These are phyloP conservation scores for Leishmania turanica DNA, from an alignment of 208 protist genomes.

Conservation along the genomic window DNA sequence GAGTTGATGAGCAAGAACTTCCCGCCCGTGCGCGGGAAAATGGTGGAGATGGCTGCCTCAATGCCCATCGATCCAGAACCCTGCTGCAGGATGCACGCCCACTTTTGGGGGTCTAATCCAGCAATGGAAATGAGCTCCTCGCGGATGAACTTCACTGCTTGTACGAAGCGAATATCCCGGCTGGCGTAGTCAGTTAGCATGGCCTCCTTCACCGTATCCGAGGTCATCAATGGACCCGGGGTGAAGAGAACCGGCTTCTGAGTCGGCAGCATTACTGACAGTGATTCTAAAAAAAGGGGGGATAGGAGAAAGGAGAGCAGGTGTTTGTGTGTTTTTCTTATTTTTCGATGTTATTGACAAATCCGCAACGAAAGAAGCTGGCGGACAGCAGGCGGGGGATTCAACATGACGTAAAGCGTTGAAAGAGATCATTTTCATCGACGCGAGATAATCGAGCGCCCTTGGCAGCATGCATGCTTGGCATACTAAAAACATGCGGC, in stretches of 20 bases:
- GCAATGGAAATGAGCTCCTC: conserved; percentile 59
- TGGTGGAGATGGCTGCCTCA: conserved; percentile 77
- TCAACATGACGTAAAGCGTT: too few relatives aligned
- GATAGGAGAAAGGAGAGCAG: background rate
- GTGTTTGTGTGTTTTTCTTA: background rate
- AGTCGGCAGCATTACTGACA: conserved; percentile 3
- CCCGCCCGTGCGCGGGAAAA: conserved; percentile 50
- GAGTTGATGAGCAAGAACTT: conserved; percentile 85
- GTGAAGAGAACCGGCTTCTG: conserved; percentile 81
- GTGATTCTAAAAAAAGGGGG: too few relatives aligned
- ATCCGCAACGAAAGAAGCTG: background rate
- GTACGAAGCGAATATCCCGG: conserved; percentile 77
- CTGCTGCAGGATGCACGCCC: conserved; percentile 74
- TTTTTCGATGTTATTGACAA: background rate
- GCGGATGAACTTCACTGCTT: conserved; percentile 70
- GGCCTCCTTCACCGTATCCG: conserved; percentile 69
- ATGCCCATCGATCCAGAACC: conserved; percentile 87
- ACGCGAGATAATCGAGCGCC: background rate
- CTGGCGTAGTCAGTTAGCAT: conserved; percentile 88
- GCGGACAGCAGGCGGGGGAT: background rate
- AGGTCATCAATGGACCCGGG: conserved; percentile 80
- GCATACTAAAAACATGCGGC: background rate
- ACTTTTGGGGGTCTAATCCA: conserved; percentile 49
- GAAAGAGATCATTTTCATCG: background rate
- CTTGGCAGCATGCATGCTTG: too few relatives aligned